A percentile compares a stretch with the other conserved stretches of the same genome.
Conservation (phyloP, 176 grass and related monocot genomes). For the Thinopyrum elongatum region DNA sequence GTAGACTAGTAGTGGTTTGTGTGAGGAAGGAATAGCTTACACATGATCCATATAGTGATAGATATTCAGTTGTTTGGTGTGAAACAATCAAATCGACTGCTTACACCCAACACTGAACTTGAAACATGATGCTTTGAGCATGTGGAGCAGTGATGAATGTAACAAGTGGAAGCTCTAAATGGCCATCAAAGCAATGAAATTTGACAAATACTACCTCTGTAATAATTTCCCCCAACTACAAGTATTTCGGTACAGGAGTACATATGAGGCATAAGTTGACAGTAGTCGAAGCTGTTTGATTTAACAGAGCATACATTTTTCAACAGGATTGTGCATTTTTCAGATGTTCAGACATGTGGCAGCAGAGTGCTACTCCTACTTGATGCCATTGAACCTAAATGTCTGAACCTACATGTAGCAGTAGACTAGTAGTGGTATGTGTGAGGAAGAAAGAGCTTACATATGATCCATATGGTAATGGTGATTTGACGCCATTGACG, state of each 20-base stretch:
- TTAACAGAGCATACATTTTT: no score
- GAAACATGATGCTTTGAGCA: background rate
- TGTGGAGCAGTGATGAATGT: background rate
- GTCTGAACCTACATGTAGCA: background rate
- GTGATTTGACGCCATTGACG: conserved; percentile 69
- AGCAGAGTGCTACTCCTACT: no score
- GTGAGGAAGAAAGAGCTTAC: conserved; percentile 38
- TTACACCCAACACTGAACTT: no score
- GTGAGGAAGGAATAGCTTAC: no score
- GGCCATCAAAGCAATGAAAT: background rate
- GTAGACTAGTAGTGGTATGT: no score
- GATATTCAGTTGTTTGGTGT: background rate
- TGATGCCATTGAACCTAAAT: no score
- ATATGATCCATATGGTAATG: conserved; percentile 85
- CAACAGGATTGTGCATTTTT: background rate
- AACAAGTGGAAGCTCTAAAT: background rate
- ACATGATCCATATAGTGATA: background rate
- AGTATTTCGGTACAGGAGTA: no score
- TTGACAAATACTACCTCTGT: no score
- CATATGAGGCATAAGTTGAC: background rate
- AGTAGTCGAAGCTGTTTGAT: background rate
- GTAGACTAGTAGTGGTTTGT: no score
- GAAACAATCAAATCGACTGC: background rate
- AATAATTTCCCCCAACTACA: no score
- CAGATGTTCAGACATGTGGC: no score